These are phyloP conservation scores for Dothideomycetidae sp. DNA, from an alignment of 2,329 filamentous ascomycete genomes.

Conservation along the genomic window DNA sequence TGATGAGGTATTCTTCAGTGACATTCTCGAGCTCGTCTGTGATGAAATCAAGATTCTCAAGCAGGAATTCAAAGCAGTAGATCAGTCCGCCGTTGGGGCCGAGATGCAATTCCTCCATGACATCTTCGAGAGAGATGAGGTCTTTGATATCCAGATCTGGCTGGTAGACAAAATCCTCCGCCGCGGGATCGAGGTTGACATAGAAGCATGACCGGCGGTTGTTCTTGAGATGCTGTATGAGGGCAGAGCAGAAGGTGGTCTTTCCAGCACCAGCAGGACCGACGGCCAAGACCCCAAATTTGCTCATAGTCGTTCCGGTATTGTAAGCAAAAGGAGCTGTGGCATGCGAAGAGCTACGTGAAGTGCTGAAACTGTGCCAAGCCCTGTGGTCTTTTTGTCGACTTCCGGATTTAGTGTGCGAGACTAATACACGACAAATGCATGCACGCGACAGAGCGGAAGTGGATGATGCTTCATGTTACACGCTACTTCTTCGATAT, in stretches of 20 bases:
- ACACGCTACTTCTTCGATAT: too few relatives aligned
- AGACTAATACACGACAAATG: too few relatives aligned
- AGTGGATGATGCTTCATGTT: too few relatives aligned
- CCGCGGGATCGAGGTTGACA: slow-evolving; percentile 94
- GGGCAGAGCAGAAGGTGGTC: slow-evolving; percentile 86
- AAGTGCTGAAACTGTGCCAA: too few relatives aligned
- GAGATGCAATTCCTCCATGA: slow-evolving; percentile 86
- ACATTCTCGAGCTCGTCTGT: slow-evolving; percentile 70
- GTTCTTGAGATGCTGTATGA: slow-evolving; percentile 84
- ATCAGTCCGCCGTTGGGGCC: slow-evolving; percentile 88
- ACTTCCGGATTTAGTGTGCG: too few relatives aligned
- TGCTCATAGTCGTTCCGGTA: slow-evolving; percentile 55
- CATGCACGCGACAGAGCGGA: too few relatives aligned
- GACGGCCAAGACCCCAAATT: slow-evolving; percentile 91
- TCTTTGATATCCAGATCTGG: slow-evolving; percentile 94
- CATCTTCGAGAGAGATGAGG: slow-evolving; percentile 82
- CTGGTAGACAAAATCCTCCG: slow-evolving; percentile 79
- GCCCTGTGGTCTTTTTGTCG: background rate
- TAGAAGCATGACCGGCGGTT: slow-evolving; percentile 93
- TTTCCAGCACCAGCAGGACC: slow-evolving; percentile 91
- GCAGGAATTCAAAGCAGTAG: slow-evolving; percentile 91
- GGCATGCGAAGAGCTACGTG: too few relatives aligned
- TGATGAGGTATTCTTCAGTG: slow-evolving; percentile 90
- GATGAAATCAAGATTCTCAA: slow-evolving; percentile 87
- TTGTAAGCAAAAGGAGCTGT: too few relatives aligned